These are phyloP conservation scores for Starmerella geochares DNA, from an alignment of 805 yeast genomes.

Conservation along the genomic window DNA sequence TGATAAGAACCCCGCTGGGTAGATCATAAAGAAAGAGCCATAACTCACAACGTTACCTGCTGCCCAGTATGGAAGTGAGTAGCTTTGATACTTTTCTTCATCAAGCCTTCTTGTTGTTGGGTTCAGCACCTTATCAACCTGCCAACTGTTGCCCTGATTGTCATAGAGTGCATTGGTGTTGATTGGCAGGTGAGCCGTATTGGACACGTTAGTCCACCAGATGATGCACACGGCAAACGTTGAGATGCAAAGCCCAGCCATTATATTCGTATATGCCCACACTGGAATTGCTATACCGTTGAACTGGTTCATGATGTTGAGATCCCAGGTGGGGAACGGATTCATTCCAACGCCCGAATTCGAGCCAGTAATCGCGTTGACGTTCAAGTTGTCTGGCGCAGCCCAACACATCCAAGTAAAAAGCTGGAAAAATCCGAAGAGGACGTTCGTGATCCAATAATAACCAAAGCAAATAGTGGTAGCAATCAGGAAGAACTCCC, in stretches of 20 bases:
- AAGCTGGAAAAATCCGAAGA: constrained; percentile 49
- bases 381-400: constrained; percentile 44
- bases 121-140: constrained; percentile 39
- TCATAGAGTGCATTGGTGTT: constrained; percentile 41
- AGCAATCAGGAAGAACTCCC: constrained; percentile 39
- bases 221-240: constrained; percentile 27
- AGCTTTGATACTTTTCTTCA: constrained; percentile 40
- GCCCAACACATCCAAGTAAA: constrained; percentile 54
- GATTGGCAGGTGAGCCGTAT: constrained; percentile 45
- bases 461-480: constrained; percentile 40
- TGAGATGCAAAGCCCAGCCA: constrained; percentile 26
- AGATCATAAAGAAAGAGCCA: constrained; percentile 47
- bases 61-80: constrained; percentile 58
- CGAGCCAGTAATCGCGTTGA: constrained; percentile 52
- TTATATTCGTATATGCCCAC: not conserved
- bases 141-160: constrained; percentile 41
- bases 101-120: constrained; percentile 39
- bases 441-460: constrained; percentile 58
- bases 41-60: constrained; percentile 53
- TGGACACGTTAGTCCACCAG: constrained; percentile 40
- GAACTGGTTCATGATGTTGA: not conserved
- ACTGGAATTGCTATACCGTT: not conserved
- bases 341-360: constrained; percentile 34
- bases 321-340: not conserved
- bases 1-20: constrained; percentile 48